A percentile compares a stretch with the other conserved stretches of the same genome.
Evolutionary conservation across 2,329 filamentous ascomycete species (phyloP).

Genomic region (Zopfia rhizophila): DNA sequence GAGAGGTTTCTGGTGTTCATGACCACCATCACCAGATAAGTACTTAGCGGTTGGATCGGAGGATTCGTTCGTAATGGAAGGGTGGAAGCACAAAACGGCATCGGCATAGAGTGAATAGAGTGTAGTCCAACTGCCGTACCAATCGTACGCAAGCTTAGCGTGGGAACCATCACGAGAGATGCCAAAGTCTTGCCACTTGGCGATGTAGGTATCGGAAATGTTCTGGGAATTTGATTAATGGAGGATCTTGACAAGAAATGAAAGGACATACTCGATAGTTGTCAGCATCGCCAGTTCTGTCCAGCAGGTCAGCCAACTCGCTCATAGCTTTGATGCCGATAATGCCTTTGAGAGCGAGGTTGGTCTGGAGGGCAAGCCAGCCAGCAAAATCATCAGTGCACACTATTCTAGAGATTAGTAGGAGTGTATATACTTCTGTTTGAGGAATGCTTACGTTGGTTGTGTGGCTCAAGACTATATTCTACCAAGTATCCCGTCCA

Average conservation of each 20-base stretch:
- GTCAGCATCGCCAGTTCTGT: constrained; percentile 65
- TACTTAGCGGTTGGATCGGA: constrained; percentile 11
- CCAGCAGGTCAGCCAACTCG: constrained; percentile 71
- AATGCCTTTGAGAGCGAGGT: constrained; percentile 85
- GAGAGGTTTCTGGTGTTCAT: constrained; percentile 33
- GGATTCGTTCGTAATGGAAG: constrained; percentile 56
- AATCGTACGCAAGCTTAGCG: constrained; percentile 82
- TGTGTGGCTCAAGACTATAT: constrained; percentile 76
- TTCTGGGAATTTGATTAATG: constrained; percentile 47
- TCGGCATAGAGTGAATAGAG: constrained; percentile 89
- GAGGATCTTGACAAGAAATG: background rate
- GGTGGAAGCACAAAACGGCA: constrained; percentile 82
- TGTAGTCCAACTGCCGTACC: constrained; percentile 83
- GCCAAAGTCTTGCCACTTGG: constrained; percentile 76
- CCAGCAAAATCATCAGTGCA: constrained; percentile 89
- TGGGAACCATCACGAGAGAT: constrained; percentile 76
- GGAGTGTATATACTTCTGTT: background rate
- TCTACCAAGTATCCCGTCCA: constrained; percentile 85
- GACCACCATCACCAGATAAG: constrained; percentile 15
- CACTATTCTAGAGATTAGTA: constrained; percentile 55
- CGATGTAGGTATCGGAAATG: constrained; percentile 73
- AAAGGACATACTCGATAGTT: constrained; percentile 62
- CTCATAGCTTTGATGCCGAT: constrained; percentile 84
- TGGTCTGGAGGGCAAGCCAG: constrained; percentile 80
- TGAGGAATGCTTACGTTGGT: constrained; percentile 66